Evolutionary conservation across 768 basidiomycete genomes (phyloP).

Genomic region (Boletus pseudo-olivaceus): DNA sequence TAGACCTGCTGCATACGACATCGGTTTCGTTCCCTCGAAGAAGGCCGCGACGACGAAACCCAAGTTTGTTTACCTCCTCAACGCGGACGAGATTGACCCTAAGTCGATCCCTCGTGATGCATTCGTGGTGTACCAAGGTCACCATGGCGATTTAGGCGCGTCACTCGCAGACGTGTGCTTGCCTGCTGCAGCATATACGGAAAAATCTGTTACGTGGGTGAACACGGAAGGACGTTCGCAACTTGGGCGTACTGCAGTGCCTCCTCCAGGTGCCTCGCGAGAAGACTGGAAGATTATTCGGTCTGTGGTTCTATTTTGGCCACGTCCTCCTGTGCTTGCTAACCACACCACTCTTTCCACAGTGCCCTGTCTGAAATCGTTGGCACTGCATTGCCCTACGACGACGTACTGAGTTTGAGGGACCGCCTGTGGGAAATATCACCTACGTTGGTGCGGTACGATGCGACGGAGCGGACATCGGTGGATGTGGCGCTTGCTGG

Average conservation of each 20-base stretch:
- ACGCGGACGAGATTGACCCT: constrained; percentile 92
- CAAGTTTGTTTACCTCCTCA: constrained; percentile 95
- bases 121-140: constrained; percentile 98
- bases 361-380: constrained; percentile 89
- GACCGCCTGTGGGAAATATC: constrained; percentile 98
- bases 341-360: background rate
- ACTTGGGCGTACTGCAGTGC: constrained; percentile 85
- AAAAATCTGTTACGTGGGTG: constrained; percentile 88
- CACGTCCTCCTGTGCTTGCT: background rate
- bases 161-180: constrained; percentile 96
- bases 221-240: constrained; percentile 96
- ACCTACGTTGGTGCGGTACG: constrained; percentile 84
- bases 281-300: constrained; percentile 99
- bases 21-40: constrained; percentile 87
- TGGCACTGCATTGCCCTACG: constrained; percentile 82
- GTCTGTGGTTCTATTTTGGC: constrained; percentile 36
- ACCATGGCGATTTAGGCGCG: constrained; percentile 96
- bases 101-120: constrained; percentile 84
- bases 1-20: constrained; percentile 89
- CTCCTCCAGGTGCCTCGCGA: constrained; percentile 89
- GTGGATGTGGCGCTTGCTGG: constrained; percentile 68
- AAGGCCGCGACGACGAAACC: constrained; percentile 71
- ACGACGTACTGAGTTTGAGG: constrained; percentile 76
- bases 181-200: constrained; percentile 92
- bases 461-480: constrained; percentile 74